Evolutionary conservation across 257 asterid species (phyloP), one percentile per base, ranked within the genome.

Genomic region (Lantana camara): DNA sequence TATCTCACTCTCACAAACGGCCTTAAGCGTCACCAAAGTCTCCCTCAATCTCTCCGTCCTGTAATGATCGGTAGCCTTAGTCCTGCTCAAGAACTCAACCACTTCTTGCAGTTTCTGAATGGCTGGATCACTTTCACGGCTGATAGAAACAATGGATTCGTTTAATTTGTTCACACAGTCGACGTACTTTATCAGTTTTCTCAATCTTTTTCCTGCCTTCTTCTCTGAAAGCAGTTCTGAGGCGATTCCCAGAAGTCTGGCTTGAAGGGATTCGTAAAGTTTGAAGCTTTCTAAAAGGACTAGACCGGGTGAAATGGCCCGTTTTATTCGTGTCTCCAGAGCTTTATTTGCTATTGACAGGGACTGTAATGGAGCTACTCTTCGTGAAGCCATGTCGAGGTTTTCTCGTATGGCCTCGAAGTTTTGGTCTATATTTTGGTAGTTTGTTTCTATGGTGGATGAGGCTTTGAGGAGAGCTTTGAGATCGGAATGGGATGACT

Each of bases 21-120:
- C 88, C 78, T 79, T 85, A 5, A 90, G 81, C 44, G 96, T 87
- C 35, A 72, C 51, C 83, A 90, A 17, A 41, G 95, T 82, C 76
- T 90, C 97, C 67, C 63, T 85, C 37, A 87, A 48, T 4, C 86
- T 77, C 34, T 64, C 69, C 22, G 85, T 83, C 73, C 95, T 70
- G 72, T 76, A 82, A 20, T 66, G 82, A 73, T 90, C 96, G 2
- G 92, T 73, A 11, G 97, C 96, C 60, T 87, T 90, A 3, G 97
- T 90, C 83, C 97, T 77, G 56, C 97, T 90, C 81, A 90, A 44
- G 68, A 83, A 90, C 85, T 90, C 95, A 58, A 90, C 97, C 59
- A 83, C 96, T 66, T 90, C 95, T 22, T 85, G 97, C 46, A 90
- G 76, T 79, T 85, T 90, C 76, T 81, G 96, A 49, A 87, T 82